Evolutionary conservation across 1,284 basidiomycete species (phyloP), one percentile per base, ranked within the genome.

Genomic region (Phaffia rhodozyma): DNA sequence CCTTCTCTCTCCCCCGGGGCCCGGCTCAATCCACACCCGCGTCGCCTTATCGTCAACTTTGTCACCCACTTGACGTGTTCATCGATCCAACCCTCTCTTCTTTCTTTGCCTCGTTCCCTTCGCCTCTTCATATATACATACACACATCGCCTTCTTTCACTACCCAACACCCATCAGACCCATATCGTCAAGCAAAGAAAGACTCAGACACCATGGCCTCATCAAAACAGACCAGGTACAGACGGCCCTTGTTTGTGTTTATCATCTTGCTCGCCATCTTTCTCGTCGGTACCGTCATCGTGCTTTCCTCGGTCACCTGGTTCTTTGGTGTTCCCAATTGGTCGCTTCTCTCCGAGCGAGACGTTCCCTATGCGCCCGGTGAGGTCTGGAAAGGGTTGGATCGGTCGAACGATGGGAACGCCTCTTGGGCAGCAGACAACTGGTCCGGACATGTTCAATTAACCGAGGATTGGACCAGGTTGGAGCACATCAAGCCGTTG

Each of bases 221-320:
- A 23, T 47, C 13, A 6, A 21, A 50, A n/a, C 54, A 16, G 43
- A n/a, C 27, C 16, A 29, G 13, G 20, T 34, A 43, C 30, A n/a
- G 34, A 18, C 58, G n/a, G 21, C 20, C n/a, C 9, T 75, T 89
- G 62, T 83, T 87, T 75, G 78, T 83, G 68, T 80, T 86, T 66
- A 83, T 96, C 65, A 80, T 83, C 71, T 74, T 96, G 68, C 84
- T 96, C 69, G 86, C 82, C 62, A 83, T 96, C 68, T 79, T 97
- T 77, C 84, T 97, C 64, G 71, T 90, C 49, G 93, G 93, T 59
- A 97, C 94, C 34, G 84, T 97, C 74, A 74, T 90, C 75, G 91
- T 98, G 64, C 86, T 98, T 72, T 87, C 87, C 20, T 89, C 90
- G 30, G 84, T 96, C 55, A 87, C 89, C 34, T 87, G 87, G 74